Conservation (phyloP, 1,284 basidiomycete genomes). For the Irpex sp. region DNA sequence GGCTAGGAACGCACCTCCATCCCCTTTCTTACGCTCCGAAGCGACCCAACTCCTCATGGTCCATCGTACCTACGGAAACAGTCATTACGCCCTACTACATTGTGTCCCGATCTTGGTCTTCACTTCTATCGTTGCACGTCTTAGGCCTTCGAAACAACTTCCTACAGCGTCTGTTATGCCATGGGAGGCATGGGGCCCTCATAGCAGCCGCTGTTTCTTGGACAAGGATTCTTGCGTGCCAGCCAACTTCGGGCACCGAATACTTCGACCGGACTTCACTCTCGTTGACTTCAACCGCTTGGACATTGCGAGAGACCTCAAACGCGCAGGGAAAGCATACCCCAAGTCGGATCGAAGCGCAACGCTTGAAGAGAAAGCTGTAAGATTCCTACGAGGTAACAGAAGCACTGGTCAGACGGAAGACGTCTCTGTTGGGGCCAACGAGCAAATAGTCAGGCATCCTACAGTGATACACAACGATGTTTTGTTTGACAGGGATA, state of each 20-base stretch:
- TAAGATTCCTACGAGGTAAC: not conserved
- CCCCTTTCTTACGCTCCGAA: not conserved
- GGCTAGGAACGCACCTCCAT: not conserved
- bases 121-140: not conserved
- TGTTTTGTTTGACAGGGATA: not conserved
- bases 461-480: not conserved
- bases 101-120: not conserved
- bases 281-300: not conserved
- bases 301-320: not conserved
- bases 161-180: not conserved
- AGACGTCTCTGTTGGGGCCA: not conserved
- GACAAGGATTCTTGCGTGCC: not conserved
- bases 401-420: not conserved
- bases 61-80: not conserved
- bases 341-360: not conserved
- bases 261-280: not conserved
- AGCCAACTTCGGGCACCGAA: not conserved
- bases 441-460: not conserved
- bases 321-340: not conserved
- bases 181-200: not conserved
- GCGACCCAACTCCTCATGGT: not conserved
- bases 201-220: not conserved
- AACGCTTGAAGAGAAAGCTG: not conserved
- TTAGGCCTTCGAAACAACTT: not conserved
- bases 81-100: not conserved